Evolutionary conservation across 345 rosid species (phyloP), one percentile per base, ranked within the genome.

Genomic region (Arabis hirsuta): DNA sequence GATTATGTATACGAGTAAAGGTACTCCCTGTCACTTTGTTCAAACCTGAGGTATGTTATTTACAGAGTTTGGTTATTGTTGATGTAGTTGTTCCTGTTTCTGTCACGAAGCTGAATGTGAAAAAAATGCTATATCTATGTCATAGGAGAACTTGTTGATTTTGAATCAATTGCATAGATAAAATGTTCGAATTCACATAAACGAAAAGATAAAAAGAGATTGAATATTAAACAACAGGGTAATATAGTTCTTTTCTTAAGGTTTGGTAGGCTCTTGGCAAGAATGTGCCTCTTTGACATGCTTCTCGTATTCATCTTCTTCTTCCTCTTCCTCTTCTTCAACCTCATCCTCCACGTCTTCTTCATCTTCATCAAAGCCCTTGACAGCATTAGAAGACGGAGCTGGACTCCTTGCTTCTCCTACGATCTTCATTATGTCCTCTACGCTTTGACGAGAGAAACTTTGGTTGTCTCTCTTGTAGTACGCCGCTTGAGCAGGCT

Each of bases 351-450:
- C 90, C 12, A 81, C 92, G 2, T 82, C 92, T 3, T 90, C 88
- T 1, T 77, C 86, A 38, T 82, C 84, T 13, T 81, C 96, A 87
- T 91, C 88, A 24, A 88, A 91, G 38, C 89, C 87, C 81, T 84
- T 84, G 31, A 86, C 76, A 0, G 80, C 55, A 47, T 48, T 83
- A 4, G 94, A 77, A 7, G 88, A 60, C 1, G 89, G 84, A 41
- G 90, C 85, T 22, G 76, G 90, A 72, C 48, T 86, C 84, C 94
- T 90, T 29, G 96, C 99, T 85, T 95, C 96, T 2, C 82, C 85
- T 26, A 95, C 97, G 27, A 91, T 90, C 83, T 86, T 90, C 99
- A 88, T 90, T 27, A 95, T 90, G 66, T 91, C 96, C 7, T 90
- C 97, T 60, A 80, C 84, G 32, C 83, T 95, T 74, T 95, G 99